Conservation (phyloP, 139 green algal species). For the Nannochloris sp. region DNA sequence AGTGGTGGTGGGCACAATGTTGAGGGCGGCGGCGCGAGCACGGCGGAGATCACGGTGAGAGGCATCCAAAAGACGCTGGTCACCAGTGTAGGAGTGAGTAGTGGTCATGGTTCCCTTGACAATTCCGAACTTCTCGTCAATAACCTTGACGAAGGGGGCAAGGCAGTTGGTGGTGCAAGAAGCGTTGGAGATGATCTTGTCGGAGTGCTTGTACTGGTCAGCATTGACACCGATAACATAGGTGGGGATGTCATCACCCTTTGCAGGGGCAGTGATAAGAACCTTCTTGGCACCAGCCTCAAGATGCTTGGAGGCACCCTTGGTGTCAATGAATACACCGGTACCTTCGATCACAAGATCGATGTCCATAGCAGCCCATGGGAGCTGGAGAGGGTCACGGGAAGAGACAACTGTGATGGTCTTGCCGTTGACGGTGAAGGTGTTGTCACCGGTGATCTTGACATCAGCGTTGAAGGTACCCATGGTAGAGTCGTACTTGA, state of each 20-base stretch:
- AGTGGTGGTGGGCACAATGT: slow-evolving; percentile 99
- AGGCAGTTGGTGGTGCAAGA: slow-evolving; percentile 99
- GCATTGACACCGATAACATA: slow-evolving; percentile 98
- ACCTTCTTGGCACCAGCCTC: slow-evolving; percentile 98
- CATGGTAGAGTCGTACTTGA: slow-evolving; percentile 99
- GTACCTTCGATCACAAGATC: slow-evolving; percentile 99
- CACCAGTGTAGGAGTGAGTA: slow-evolving; percentile 98
- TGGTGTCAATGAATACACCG: slow-evolving; percentile 85
- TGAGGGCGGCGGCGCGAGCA: slow-evolving; percentile 91
- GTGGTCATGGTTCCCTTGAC: slow-evolving; percentile 99
- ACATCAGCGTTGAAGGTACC: slow-evolving; percentile 93
- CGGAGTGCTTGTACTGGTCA: slow-evolving; percentile 80
- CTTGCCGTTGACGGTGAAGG: slow-evolving; percentile 93
- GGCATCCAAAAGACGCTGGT: slow-evolving; percentile 97
- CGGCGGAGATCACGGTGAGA: slow-evolving; percentile 96
- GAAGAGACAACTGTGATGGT: slow-evolving; percentile 86
- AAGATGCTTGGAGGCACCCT: slow-evolving; percentile 85
- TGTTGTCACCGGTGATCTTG: slow-evolving; percentile 82
- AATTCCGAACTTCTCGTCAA: slow-evolving; percentile 98
- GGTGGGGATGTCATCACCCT: slow-evolving; percentile 96
- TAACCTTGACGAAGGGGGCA: slow-evolving; percentile 98
- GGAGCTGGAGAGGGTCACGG: slow-evolving; percentile 92
- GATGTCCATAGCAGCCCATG: slow-evolving; percentile 82
- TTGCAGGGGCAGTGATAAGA: slow-evolving; percentile 97
- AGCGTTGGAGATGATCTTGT: slow-evolving; percentile 94